Base-by-base conservation (phyloP, 1,284 basidiomycete genomes). In the Irpex sp. region DNA sequence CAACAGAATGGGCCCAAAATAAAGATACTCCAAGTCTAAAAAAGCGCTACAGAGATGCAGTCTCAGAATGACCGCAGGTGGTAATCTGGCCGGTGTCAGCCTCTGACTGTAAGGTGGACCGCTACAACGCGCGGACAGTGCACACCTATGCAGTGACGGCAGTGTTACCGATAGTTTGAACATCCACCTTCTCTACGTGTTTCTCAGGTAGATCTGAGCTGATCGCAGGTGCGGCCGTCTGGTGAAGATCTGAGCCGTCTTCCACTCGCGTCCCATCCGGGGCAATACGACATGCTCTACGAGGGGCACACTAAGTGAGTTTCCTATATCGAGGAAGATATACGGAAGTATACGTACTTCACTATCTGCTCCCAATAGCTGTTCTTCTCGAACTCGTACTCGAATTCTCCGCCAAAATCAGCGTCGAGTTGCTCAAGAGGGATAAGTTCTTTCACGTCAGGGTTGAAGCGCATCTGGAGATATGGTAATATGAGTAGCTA, bases 391-490 rank as follows among this genome's bases (percentile, higher is more conserved):
- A 92, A 96, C 69, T 92, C 81, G 70, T 86, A 95, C 64, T 87
- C 81, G 73, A 90, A 87, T 6, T 86, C 79, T 3, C 95, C 94
- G 15, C 93, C 93, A 68, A 94, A 93, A 68, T 93, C 90, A 1
- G 84, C 83, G 70, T 94, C 92, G 6, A 97, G 85, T 67, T 96
- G 94, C 11, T 85, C 83, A 4, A 76, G 76, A 1, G 91, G 88
- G 26, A 96, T 83, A 49, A 95, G 85, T 62, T 93, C 90, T 21
- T 82, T 75, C 9, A 96, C 80, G 68, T 91, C 82, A 5, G 93
- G 93, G 72, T 97, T 95, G 76, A 97, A 96, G 36, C 88, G 86
- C 86, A 94, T 93, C 90, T 92, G 62, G 55, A 11, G 21, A 3
- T 6, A 35, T 4, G 21, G 6, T 55, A 15, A 59, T 13, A 17